A percentile compares a stretch with the other conserved stretches of the same genome.
phyloP scores from a whole-genome alignment of 345 rosid species.

The Linum trigynum region DNA sequence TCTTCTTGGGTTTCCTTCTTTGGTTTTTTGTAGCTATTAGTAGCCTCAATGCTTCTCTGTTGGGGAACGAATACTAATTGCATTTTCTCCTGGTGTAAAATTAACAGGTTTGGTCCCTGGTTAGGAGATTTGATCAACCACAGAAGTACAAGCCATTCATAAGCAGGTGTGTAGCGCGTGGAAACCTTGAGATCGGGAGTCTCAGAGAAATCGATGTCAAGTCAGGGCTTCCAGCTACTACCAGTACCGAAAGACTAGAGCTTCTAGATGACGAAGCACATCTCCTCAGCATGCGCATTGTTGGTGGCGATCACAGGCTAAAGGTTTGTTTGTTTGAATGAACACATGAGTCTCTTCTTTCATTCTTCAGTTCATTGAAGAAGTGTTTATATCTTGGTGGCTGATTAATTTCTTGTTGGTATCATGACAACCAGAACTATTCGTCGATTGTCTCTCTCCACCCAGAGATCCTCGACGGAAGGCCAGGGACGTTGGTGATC shows the following conservation, averaged over 20 bases:
- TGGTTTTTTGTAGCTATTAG: too few species aligned
- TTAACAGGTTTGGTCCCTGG: constrained; percentile 9
- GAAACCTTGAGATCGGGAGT: constrained; percentile 4
- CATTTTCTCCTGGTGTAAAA: background rate
- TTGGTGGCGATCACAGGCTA: constrained; percentile 9
- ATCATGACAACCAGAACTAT: constrained; percentile 1
- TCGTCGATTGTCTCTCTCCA: constrained; percentile 10
- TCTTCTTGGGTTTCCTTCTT: too few species aligned
- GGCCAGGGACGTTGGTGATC: constrained; percentile 10
- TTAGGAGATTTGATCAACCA: constrained; percentile 11
- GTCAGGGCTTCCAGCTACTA: constrained; percentile 10
- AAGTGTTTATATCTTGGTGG: too few species aligned
- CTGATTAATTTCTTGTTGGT: too few species aligned
- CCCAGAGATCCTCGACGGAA: constrained; percentile 7
- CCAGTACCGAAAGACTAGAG: constrained; percentile 7
- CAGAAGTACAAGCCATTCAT: constrained; percentile 9
- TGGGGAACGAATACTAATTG: background rate
- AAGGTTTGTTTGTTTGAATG: background rate
- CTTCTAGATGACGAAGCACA: constrained; percentile 8
- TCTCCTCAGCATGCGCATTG: constrained; percentile 6
- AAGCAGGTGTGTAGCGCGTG: constrained; percentile 5
- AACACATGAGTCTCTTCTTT: background rate
- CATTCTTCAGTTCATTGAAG: background rate
- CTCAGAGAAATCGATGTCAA: constrained; percentile 9
- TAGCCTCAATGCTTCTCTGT: too few species aligned